These are phyloP conservation scores for Xylaria sp. DNA, from an alignment of 2,329 filamentous ascomycete genomes.

Conservation along the genomic window DNA sequence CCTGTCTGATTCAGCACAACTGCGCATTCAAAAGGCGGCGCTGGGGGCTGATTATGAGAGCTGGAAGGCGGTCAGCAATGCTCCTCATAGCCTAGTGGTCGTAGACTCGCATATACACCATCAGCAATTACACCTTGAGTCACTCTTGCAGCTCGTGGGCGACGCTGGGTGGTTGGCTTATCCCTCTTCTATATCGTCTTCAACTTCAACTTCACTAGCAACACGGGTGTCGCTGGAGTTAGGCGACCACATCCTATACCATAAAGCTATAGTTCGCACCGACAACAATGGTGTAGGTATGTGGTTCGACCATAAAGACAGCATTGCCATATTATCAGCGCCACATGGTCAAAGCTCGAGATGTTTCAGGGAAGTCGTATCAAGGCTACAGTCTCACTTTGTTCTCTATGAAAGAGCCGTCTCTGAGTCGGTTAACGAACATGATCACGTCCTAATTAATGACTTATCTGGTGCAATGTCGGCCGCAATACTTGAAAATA, in stretches of 20 bases:
- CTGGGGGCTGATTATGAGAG: neutral
- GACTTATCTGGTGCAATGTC: slow-evolving; percentile 26
- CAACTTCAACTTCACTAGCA: neutral
- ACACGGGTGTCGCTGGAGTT: slow-evolving; percentile 5
- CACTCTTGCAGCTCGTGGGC: slow-evolving; percentile 1
- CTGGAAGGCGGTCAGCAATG: neutral
- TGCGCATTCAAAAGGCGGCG: neutral
- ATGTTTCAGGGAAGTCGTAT: neutral
- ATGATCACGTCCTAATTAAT: slow-evolving; percentile 28
- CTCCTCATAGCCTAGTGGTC: slow-evolving; percentile 7
- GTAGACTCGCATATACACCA: neutral
- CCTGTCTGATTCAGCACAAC: neutral
- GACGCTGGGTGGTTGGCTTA: slow-evolving; percentile 14
- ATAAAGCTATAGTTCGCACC: neutral
- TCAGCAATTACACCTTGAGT: neutral
- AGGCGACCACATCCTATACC: neutral
- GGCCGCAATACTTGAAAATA: slow-evolving; percentile 8
- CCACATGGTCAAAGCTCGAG: neutral
- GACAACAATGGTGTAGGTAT: neutral
- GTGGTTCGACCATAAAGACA: neutral
- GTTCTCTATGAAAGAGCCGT: neutral
- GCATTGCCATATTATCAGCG: slow-evolving; percentile 4
- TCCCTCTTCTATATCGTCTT: neutral
- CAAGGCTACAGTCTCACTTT: neutral
- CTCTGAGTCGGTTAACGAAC: neutral